Evolutionary conservation across 2,329 filamentous ascomycete species (phyloP).

Genomic region (Verticillium tricorpus): DNA sequence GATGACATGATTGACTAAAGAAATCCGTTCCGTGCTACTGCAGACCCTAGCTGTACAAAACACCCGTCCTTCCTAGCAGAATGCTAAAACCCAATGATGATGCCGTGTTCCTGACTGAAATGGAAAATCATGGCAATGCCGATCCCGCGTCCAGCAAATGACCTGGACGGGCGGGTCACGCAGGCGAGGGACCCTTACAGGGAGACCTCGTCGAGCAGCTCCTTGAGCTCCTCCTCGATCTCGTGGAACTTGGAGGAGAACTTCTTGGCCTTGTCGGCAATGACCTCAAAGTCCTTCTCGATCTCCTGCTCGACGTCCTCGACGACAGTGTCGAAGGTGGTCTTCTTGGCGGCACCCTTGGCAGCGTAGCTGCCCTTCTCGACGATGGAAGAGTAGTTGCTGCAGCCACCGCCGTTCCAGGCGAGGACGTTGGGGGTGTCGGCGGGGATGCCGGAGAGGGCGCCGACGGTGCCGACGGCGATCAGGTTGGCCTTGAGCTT

Average conservation of each 20-base stretch:
- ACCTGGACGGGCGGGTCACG: not conserved
- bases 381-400: constrained; percentile 85
- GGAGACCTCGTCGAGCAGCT: constrained; percentile 51
- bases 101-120: not conserved
- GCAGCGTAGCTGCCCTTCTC: constrained; percentile 66
- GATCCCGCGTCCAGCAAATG: not conserved
- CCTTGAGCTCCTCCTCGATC: constrained; percentile 56
- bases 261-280: constrained; percentile 55
- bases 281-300: constrained; percentile 54
- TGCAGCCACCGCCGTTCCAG: constrained; percentile 96
- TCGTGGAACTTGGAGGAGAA: constrained; percentile 60
- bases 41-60: not conserved
- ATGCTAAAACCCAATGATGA: not conserved
- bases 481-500: constrained; percentile 90
- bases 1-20: not conserved
- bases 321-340: constrained; percentile 35
- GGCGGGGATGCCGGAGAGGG: constrained; percentile 75
- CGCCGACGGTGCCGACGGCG: constrained; percentile 71
- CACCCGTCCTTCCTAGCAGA: not conserved
- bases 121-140: not conserved
- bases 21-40: not conserved
- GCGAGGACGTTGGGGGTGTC: constrained; percentile 93
- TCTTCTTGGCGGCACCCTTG: constrained; percentile 38
- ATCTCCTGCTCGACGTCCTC: constrained; percentile 58
- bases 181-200: constrained; percentile 20